These are phyloP conservation scores for Adiantum capillusveneris DNA, from an alignment of 75 land plant genomes.

Conservation along the genomic window DNA sequence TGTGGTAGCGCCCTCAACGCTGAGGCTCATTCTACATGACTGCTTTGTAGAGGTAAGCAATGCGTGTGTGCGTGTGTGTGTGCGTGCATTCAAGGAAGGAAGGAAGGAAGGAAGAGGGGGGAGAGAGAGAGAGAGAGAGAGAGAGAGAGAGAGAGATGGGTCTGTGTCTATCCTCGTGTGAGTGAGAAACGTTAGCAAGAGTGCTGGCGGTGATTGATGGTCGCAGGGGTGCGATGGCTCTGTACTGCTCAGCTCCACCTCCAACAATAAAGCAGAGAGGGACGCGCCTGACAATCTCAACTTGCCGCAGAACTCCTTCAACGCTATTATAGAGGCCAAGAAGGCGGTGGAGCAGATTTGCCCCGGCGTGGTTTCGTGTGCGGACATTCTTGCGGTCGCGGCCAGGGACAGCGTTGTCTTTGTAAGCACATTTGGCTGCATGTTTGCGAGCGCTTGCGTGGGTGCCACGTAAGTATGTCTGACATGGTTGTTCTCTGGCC, in stretches of 20 bases:
- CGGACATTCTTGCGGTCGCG: constrained; percentile 28
- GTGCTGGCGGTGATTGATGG: background rate
- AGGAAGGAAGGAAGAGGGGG: too few relatives aligned
- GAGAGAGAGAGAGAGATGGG: too few relatives aligned
- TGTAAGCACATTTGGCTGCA: background rate
- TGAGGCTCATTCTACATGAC: constrained; percentile 63
- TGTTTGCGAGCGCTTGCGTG: too few relatives aligned
- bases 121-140: too few relatives aligned
- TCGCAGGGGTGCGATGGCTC: constrained; percentile 25
- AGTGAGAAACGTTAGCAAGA: background rate
- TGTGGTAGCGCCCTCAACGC: constrained; percentile 47
- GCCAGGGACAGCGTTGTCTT: constrained; percentile 13
- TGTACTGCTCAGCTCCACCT: constrained; percentile 14
- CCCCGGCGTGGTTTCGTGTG: constrained; percentile 23
- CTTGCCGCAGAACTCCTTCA: constrained; percentile 26
- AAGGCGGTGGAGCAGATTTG: constrained; percentile 24
- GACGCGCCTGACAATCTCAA: constrained; percentile 20
- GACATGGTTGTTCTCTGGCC: too few relatives aligned
- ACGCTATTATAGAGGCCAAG: constrained; percentile 40
- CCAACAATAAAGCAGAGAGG: constrained; percentile 20
- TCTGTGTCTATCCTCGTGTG: too few relatives aligned
- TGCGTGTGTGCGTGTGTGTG: background rate
- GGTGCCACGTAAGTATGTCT: too few relatives aligned
- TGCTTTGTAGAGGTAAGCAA: constrained; percentile 56
- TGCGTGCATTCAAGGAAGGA: too few relatives aligned